Percentiles rank a stretch among this genome's conserved stretches.
Conservation (phyloP, 352 stramenopile genomes). For the Elongisporangium undulatum region DNA sequence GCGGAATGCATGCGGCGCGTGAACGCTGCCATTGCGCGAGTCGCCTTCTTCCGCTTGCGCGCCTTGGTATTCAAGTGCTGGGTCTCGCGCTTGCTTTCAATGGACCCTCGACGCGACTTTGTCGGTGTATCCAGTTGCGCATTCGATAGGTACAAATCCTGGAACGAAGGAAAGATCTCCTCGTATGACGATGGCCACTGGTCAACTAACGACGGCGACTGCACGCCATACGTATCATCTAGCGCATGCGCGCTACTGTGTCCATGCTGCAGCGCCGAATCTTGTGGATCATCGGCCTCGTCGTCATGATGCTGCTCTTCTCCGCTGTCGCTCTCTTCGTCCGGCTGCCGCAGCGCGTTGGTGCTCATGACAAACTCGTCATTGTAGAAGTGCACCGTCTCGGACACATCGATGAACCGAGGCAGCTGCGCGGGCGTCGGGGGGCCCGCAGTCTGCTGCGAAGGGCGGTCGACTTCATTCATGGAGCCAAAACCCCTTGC, state of each 20-base stretch:
- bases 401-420: slow-evolving; percentile 45
- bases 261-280: slow-evolving; percentile 1
- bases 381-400: slow-evolving; percentile 70
- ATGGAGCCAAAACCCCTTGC: neutral
- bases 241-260: slow-evolving; percentile 1
- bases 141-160: slow-evolving; percentile 41
- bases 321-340: slow-evolving; percentile 21
- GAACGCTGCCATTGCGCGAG: slow-evolving; percentile 29
- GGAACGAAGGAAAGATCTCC: slow-evolving; percentile 49
- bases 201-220: neutral
- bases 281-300: slow-evolving; percentile 6
- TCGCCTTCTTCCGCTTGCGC: slow-evolving; percentile 15
- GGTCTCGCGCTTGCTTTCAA: slow-evolving; percentile 1
- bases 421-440: neutral
- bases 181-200: slow-evolving; percentile 23
- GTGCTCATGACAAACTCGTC: slow-evolving; percentile 51
- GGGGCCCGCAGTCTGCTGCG: neutral
- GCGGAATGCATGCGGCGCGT: slow-evolving; percentile 28
- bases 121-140: neutral
- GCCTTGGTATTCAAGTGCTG: slow-evolving; percentile 9
- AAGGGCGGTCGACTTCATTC: neutral
- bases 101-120: neutral
- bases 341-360: slow-evolving; percentile 43
- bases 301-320: slow-evolving; percentile 20
- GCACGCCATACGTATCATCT: neutral